phyloP scores from a whole-genome alignment of 768 basidiomycete species.

The Pholiota conissans region DNA sequence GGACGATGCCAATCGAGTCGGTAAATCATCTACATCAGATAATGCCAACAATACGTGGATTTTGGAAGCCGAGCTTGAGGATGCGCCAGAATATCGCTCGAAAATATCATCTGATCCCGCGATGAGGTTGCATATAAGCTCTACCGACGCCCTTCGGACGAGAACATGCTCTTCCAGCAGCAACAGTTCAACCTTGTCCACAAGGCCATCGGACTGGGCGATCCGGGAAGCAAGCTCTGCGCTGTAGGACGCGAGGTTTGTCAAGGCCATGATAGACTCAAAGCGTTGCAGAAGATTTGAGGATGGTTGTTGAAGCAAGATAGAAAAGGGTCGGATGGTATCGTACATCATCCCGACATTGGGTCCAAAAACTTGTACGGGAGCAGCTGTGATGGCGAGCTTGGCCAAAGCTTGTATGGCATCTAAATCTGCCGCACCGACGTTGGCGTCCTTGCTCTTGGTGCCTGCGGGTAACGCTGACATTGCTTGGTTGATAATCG shows the following conservation, averaged over 20 bases:
- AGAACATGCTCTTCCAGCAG: conserved; percentile 82
- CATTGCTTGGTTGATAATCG: conserved; percentile 52
- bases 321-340: conserved; percentile 77
- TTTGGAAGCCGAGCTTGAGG: conserved; percentile 49
- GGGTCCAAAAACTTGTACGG: conserved; percentile 89
- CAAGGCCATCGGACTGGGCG: conserved; percentile 56
- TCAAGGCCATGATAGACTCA: conserved; percentile 94
- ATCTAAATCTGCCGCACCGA: conserved; percentile 49
- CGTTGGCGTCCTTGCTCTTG: conserved; percentile 22
- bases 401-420: conserved; percentile 91
- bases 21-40: conserved; percentile 81
- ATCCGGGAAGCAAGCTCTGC: conserved; percentile 67
- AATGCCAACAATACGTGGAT: conserved; percentile 83
- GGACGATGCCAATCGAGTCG: conserved; percentile 86
- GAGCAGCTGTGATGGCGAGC: conserved; percentile 89
- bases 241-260: conserved; percentile 85
- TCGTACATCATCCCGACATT: conserved; percentile 76
- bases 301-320: conserved; percentile 67
- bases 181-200: conserved; percentile 68
- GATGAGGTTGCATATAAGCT: conserved; percentile 91
- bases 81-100: conserved; percentile 61
- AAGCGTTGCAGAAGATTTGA: conserved; percentile 82
- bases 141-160: conserved; percentile 83
- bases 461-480: conserved; percentile 29
- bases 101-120: conserved; percentile 76